Base-by-base conservation (phyloP, 306 rosid genomes). In the Dicorynia guianensis region DNA sequence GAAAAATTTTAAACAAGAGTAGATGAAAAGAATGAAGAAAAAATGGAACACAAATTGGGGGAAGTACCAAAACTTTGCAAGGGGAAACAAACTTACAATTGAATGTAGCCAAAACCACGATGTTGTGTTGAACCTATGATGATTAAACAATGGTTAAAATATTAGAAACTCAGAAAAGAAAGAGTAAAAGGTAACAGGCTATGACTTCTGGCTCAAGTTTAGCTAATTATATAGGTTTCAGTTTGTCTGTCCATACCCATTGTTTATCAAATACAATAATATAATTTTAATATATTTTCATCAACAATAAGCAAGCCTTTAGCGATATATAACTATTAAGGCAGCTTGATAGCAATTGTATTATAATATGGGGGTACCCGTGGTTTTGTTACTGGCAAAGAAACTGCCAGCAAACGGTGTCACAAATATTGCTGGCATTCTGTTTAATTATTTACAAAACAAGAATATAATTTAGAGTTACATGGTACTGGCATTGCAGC, bases 61-160 rank as follows among this genome's bases (percentile, higher is more conserved):
- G 4, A 65, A 12, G 65, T 12, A 57, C 17, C 7, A 33, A 70
- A 52, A 14, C n/a, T 66, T 61, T 34, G 2, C 35, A 62, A 61
- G 33, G 48, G 9, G 19, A 38, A 36, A 65, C 50, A 44, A 63
- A 80, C 98, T 92, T 85, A 95, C 99, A 89, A 95, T 58, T 89
- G 97, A 62, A 92, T 91, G 62, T 83, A 90, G 71, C 96, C 97
- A 11, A 87, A 86, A 42, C 97, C 99, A 6, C 97, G 91, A 76
- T 92, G 96, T 74, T 92, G 90, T 0, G 84, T 63, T 52, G 93
- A 90, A 55, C 99, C 99, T 92, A 87, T 46, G 53, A 80, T 49
- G 42, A 82, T 83, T 48, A 59, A 71, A 2, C 46, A 76, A 74
- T 40, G 47, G 49, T 44, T 72, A 56, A 47, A 0, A 71, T 39